Percentiles rank a stretch among this genome's conserved stretches.
Evolutionary conservation across 1,284 basidiomycete species (phyloP).

Genomic region (Austroboletus rostrupii): DNA sequence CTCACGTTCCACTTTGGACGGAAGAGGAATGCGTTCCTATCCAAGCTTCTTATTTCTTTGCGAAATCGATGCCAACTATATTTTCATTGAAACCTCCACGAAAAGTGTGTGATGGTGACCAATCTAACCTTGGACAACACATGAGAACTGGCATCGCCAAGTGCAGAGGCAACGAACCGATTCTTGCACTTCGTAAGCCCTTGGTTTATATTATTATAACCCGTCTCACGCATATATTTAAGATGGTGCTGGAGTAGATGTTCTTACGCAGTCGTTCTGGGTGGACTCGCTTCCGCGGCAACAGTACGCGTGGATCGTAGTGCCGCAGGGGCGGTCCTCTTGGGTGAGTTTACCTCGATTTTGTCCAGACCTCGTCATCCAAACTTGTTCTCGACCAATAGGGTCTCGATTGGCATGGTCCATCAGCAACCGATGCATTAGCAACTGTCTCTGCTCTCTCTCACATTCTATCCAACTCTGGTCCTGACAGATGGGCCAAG

Average conservation of each 20-base stretch:
- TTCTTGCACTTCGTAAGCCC: constrained; percentile 68
- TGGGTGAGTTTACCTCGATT: constrained; percentile 48
- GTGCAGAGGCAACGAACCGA: constrained; percentile 39
- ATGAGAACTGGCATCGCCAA: neutral
- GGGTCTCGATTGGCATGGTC: constrained; percentile 86
- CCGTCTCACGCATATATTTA: neutral
- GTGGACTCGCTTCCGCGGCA: constrained; percentile 55
- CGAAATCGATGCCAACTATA: constrained; percentile 48
- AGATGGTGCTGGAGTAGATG: constrained; percentile 82
- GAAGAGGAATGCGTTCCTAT: constrained; percentile 35
- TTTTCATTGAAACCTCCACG: constrained; percentile 58
- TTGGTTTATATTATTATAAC: neutral
- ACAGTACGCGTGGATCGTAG: constrained; percentile 61
- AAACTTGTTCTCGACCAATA: constrained; percentile 24
- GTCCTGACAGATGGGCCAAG: constrained; percentile 35
- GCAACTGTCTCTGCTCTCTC: constrained; percentile 50
- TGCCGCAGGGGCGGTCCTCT: constrained; percentile 68
- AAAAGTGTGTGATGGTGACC: constrained; percentile 15
- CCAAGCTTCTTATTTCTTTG: constrained; percentile 57
- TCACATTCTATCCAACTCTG: constrained; percentile 36
- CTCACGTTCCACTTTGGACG: constrained; percentile 41
- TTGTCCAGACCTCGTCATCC: neutral
- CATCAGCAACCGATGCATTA: constrained; percentile 64
- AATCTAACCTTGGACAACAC: neutral
- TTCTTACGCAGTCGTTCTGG: constrained; percentile 55